Evolutionary conservation across 148 eudicot species (phyloP).

Genomic region (Suaeda aralocaspica): DNA sequence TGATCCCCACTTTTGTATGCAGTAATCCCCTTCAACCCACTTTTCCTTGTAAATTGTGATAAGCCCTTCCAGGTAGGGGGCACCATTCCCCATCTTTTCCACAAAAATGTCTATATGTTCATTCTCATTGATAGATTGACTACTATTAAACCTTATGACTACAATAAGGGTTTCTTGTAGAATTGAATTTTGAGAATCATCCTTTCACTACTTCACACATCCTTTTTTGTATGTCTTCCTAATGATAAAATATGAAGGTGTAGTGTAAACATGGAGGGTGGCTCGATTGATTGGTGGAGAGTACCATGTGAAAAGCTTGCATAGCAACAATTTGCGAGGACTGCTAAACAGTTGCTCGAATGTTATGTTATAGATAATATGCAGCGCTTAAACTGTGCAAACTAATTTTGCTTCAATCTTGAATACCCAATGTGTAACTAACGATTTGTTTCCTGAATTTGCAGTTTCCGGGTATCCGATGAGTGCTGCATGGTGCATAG

Average conservation of each 20-base stretch:
- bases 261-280: not conserved
- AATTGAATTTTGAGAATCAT: too few relatives aligned
- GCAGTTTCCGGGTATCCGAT: constrained; percentile 77
- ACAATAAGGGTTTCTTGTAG: too few relatives aligned
- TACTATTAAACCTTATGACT: too few relatives aligned
- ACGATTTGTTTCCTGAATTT: constrained; percentile 19
- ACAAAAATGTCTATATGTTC: too few relatives aligned
- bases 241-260: not conserved
- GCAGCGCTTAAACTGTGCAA: not conserved
- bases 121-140: too few relatives aligned
- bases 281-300: not conserved
- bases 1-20: too few relatives aligned
- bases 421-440: not conserved
- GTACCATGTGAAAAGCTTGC: not conserved
- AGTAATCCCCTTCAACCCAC: too few relatives aligned
- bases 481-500: constrained; percentile 82
- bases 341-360: not conserved
- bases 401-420: not conserved
- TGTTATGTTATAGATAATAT: too few relatives aligned
- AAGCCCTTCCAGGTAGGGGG: too few relatives aligned
- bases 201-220: not conserved
- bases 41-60: too few relatives aligned
- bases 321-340: not conserved
- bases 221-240: not conserved
- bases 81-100: too few relatives aligned